These are phyloP conservation scores for Cladochytrium replicatum DNA, from an alignment of 192 early-diverging fungal species.

Conservation along the genomic window DNA sequence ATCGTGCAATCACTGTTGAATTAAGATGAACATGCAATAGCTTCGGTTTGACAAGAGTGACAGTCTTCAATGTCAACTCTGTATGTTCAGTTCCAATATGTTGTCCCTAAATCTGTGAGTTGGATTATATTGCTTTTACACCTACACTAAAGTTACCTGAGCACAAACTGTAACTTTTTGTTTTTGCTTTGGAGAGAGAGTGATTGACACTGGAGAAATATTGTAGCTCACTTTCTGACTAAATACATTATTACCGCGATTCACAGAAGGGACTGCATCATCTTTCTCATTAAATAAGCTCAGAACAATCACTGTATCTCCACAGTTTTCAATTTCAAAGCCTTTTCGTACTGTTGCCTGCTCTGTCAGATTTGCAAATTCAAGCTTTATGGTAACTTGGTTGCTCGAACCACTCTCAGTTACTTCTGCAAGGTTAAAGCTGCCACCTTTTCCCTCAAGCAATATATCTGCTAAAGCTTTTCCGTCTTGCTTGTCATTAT, in stretches of 20 bases:
- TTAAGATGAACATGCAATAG: conserved; percentile 32
- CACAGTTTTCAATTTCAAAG: conserved; percentile 46
- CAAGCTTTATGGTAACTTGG: conserved; percentile 27
- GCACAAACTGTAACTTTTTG: conserved; percentile 38
- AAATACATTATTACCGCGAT: not conserved
- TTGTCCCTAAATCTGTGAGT: conserved; percentile 16
- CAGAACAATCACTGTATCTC: conserved; percentile 40
- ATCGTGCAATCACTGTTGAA: conserved; percentile 22
- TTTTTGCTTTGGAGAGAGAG: conserved; percentile 31
- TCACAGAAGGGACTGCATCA: no score
- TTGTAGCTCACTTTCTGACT: conserved; percentile 20
- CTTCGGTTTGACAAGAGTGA: conserved; percentile 29
- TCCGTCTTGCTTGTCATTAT: no score
- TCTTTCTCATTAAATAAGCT: conserved; percentile 19
- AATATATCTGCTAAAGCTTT: no score
- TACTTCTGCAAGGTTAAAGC: not conserved
- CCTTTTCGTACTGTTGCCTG: conserved; percentile 28
- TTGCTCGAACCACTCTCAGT: not conserved
- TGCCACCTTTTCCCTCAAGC: no score
- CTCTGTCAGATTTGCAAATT: conserved; percentile 33
- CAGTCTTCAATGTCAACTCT: conserved; percentile 27
- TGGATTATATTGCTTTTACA: not conserved
- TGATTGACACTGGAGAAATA: conserved; percentile 18
- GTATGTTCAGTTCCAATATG: conserved; percentile 30
- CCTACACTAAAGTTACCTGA: conserved; percentile 18